Conservation (phyloP, 83 land plant species). For the Thuja plicata region DNA sequence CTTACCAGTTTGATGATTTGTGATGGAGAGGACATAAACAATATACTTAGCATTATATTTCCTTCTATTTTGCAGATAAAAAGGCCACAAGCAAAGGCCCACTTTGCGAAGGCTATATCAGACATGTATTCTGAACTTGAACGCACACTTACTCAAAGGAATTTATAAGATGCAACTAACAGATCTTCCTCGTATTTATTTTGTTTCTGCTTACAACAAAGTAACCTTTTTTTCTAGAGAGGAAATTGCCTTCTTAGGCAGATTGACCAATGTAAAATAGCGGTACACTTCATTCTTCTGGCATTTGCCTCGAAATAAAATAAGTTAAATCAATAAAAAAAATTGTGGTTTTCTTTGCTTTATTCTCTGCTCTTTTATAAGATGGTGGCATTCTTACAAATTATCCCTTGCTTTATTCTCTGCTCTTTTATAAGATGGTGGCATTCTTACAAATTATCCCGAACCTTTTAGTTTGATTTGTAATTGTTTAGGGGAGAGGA, state of each 20-base stretch:
- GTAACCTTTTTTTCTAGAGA: background rate
- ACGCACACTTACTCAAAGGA: background rate
- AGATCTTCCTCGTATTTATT: background rate
- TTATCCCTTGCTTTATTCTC: background rate
- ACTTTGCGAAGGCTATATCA: constrained; percentile 75
- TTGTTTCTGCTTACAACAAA: background rate
- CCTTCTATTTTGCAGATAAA: constrained; percentile 57
- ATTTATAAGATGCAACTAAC: background rate
- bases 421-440: no score
- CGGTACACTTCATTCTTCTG: background rate
- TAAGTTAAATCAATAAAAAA: background rate
- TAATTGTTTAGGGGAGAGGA: no score
- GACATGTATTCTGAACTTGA: constrained; percentile 81
- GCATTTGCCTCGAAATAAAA: background rate
- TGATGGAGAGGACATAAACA: background rate
- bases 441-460: background rate
- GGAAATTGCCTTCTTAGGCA: background rate
- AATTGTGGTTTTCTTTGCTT: background rate
- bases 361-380: background rate
- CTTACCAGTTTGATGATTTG: background rate
- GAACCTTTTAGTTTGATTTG: background rate
- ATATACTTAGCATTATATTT: background rate
- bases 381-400: background rate
- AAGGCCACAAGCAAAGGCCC: constrained; percentile 91
- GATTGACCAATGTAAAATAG: background rate